phyloP scores from a whole-genome alignment of 2,329 filamentous ascomycete genomes.

The Coniochaeta sp. region DNA sequence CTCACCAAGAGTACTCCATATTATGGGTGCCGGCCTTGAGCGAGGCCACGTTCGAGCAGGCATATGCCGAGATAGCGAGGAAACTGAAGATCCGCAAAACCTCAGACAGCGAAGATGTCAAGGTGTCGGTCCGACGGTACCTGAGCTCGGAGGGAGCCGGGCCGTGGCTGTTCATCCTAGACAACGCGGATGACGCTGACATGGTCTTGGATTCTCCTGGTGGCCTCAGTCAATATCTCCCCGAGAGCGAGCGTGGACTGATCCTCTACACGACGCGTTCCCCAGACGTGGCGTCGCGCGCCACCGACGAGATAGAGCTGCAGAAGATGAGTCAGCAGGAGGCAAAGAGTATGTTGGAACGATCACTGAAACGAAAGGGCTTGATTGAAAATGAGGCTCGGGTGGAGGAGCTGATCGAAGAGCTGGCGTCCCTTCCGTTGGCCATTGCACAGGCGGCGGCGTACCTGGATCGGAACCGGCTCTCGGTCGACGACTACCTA shows the following conservation, averaged over 20 bases:
- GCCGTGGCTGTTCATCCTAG: conserved; percentile 16
- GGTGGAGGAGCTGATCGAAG: conserved; percentile 16
- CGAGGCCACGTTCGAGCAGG: conserved; percentile 26
- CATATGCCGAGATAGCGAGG: conserved; percentile 23
- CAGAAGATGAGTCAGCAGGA: conserved; percentile 19
- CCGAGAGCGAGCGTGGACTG: conserved; percentile 20
- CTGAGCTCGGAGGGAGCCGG: conserved; percentile 12
- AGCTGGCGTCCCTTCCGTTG: conserved; percentile 30
- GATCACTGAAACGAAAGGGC: conserved; percentile 13
- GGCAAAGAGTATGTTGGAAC: conserved; percentile 18
- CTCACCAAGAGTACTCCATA: conserved; percentile 25
- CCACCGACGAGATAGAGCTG: conserved; percentile 18
- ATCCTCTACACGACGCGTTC: conserved; percentile 31
- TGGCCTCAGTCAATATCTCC: conserved; percentile 23
- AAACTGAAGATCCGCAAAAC: conserved; percentile 16
- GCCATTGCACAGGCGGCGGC: conserved; percentile 31
- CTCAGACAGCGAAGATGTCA: conserved; percentile 3
- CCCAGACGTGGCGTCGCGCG: conserved; percentile 19
- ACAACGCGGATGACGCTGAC: conserved; percentile 15
- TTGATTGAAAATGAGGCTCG: conserved; percentile 5
- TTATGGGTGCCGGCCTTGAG: conserved; percentile 33
- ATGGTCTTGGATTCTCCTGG: not conserved
- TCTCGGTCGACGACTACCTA: conserved; percentile 23
- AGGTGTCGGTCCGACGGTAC: conserved; percentile 5
- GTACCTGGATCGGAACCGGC: conserved; percentile 26